phyloP scores from a whole-genome alignment of 2,329 filamentous ascomycete species.

The Diplodia scrobiculata region DNA sequence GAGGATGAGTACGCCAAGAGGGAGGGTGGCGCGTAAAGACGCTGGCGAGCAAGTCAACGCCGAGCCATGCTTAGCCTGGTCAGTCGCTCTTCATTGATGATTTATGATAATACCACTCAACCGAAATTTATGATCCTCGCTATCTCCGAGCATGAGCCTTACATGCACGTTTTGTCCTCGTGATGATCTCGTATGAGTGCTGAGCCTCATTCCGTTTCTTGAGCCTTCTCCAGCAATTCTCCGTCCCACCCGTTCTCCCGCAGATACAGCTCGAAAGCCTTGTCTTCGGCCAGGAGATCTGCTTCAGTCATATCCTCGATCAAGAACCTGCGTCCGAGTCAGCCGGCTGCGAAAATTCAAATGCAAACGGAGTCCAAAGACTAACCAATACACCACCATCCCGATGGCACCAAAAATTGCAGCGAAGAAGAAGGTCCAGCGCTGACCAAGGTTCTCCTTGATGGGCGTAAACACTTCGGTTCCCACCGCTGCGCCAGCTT shows the following conservation, averaged over 20 bases:
- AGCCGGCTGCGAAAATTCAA: background rate
- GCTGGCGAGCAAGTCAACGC: background rate
- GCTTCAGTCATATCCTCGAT: constrained; percentile 22
- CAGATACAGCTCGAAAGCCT: constrained; percentile 13
- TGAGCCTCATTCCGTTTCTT: background rate
- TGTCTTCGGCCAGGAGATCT: constrained; percentile 8
- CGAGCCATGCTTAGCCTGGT: background rate
- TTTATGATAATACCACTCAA: background rate
- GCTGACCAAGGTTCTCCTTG: constrained; percentile 50
- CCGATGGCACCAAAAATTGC: constrained; percentile 49
- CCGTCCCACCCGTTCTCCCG: constrained; percentile 10
- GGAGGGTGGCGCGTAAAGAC: constrained; percentile 38
- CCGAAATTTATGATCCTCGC: background rate
- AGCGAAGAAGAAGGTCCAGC: constrained; percentile 57
- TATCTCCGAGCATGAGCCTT: background rate
- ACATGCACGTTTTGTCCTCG: background rate
- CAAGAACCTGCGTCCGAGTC: background rate
- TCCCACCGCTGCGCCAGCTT: constrained; percentile 56
- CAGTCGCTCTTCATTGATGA: background rate
- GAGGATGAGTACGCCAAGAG: constrained; percentile 38
- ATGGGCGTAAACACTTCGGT: constrained; percentile 57
- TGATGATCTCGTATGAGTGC: background rate
- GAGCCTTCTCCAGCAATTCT: background rate
- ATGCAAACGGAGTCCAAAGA: background rate
- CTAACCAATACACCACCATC: constrained; percentile 36